Base-by-base conservation (phyloP, 371 early-diverging fungal species). In the Neoconidiobolus thromboides region DNA sequence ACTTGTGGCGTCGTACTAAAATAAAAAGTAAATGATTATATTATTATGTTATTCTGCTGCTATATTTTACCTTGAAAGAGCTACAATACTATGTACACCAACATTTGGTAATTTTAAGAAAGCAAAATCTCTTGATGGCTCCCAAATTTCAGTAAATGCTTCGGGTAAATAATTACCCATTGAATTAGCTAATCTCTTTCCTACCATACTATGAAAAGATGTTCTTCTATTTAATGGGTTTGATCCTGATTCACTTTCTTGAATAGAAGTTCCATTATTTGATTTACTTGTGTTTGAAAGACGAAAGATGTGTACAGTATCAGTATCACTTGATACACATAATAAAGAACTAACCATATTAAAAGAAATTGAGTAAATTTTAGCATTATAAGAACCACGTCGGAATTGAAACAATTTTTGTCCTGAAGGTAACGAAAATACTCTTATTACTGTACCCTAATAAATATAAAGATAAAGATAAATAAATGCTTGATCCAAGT, bases 251-350 rank as follows among this genome's bases (percentile, higher is more conserved):
- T 26, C 26, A 26, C 26, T 26, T 26, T 26, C 26, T 26, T 26
- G 26, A 26, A 26, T 26, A 26, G 26, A 26, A 5, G 15, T 41
- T 5, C 53, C 40, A 5, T 36, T 43, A 40, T 43, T n/a, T 3
- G 40, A 2, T 5, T n/a, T n/a, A 12, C n/a, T 42, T 5, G 51
- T 44, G 26, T 46, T 14, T n/a, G 55, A 12, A 43, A 41, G 64
- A 58, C 84, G 83, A 72, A 89, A 96, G n/a, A 96, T 86, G 64
- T 96, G 97, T n/a, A 96, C 88, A 0, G 97, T 96, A 55, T 96
- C 94, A 0, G 93, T 86, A 60, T 89, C 95, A 61, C 85, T 84
- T 0, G 92, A 88, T 1, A 92, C 93, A 65, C 86, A 79, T 12
- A 96, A 76, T 44, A 92, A 67, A 3, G 86, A 80, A 61, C 80